These are phyloP conservation scores for Rhizopogon roseolus DNA, from an alignment of 768 basidiomycete species.

Conservation along the genomic window DNA sequence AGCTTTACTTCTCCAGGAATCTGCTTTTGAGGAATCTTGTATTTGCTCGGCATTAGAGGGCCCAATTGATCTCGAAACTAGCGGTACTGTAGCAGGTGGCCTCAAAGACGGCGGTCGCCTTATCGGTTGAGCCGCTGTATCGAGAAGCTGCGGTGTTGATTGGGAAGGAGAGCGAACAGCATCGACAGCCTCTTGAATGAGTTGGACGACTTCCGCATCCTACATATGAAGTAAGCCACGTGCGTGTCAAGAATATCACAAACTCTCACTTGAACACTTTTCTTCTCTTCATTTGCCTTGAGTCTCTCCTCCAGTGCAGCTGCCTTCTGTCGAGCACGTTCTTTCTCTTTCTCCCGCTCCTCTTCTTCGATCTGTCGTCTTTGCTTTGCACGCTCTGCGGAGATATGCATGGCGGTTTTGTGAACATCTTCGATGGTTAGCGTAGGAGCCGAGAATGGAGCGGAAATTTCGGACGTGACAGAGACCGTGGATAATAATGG, in stretches of 20 bases:
- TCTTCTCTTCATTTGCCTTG: constrained; percentile 27
- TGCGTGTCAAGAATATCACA: constrained; percentile 7
- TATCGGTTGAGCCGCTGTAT: constrained; percentile 10
- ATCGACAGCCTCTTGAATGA: constrained; percentile 47
- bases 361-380: constrained; percentile 81
- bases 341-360: constrained; percentile 73
- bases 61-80: constrained; percentile 4
- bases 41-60: constrained; percentile 19
- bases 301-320: constrained; percentile 68
- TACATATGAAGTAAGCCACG: constrained; percentile 14
- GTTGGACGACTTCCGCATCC: constrained; percentile 34
- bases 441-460: constrained; percentile 18
- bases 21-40: constrained; percentile 28
- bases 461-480: constrained; percentile 29
- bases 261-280: constrained; percentile 15
- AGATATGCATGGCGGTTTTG: constrained; percentile 77
- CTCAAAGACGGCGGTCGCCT: constrained; percentile 32
- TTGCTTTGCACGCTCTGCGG: constrained; percentile 78
- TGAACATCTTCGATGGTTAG: constrained; percentile 60
- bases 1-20: constrained; percentile 62
- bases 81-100: constrained; percentile 20
- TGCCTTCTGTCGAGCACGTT: constrained; percentile 78
- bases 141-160: not conserved
- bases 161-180: constrained; percentile 29
- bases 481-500: constrained; percentile 41